Percentiles rank a stretch among this genome's conserved stretches.
These are phyloP conservation scores for Alternaria sp. DNA, from an alignment of 2,329 filamentous ascomycete species.

Conservation along the genomic window DNA sequence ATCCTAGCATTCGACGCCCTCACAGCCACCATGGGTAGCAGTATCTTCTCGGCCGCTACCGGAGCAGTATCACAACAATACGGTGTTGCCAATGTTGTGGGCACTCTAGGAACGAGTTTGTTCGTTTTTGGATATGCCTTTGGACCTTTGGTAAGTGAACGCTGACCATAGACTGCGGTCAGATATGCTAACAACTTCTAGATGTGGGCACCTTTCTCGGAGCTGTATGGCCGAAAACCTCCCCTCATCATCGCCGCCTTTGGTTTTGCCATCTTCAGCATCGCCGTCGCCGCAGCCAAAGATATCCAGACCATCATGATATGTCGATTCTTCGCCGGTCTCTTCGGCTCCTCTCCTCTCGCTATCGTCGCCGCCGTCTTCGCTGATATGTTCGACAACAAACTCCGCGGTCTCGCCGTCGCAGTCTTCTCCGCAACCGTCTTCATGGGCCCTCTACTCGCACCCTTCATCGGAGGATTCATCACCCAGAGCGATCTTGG, in stretches of 20 bases:
- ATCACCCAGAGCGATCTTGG: slow-evolving; percentile 57
- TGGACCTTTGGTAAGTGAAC: slow-evolving; percentile 41
- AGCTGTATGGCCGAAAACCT: slow-evolving; percentile 58
- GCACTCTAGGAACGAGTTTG: slow-evolving; percentile 42
- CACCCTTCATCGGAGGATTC: slow-evolving; percentile 62
- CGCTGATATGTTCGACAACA: slow-evolving; percentile 63
- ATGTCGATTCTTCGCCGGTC: slow-evolving; percentile 60
- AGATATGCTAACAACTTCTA: slow-evolving; percentile 8
- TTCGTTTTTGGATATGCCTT: slow-evolving; percentile 48
- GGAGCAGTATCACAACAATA: slow-evolving; percentile 36
- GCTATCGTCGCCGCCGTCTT: slow-evolving; percentile 62
- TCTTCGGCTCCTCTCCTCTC: slow-evolving; percentile 61
- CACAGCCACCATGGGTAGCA: slow-evolving; percentile 68
- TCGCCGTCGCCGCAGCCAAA: slow-evolving; percentile 57
- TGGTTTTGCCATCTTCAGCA: slow-evolving; percentile 59
- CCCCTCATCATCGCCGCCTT: slow-evolving; percentile 57
- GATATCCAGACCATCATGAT: slow-evolving; percentile 61
- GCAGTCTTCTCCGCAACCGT: slow-evolving; percentile 59
- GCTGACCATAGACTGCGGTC: background rate
- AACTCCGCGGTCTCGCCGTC: slow-evolving; percentile 49
- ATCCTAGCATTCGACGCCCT: slow-evolving; percentile 78
- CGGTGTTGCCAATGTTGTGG: slow-evolving; percentile 36
- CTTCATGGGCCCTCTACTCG: slow-evolving; percentile 59
- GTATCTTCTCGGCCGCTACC: slow-evolving; percentile 51
- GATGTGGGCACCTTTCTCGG: slow-evolving; percentile 59